phyloP scores from a whole-genome alignment of 768 basidiomycete species.

The Kwoniella europaea region DNA sequence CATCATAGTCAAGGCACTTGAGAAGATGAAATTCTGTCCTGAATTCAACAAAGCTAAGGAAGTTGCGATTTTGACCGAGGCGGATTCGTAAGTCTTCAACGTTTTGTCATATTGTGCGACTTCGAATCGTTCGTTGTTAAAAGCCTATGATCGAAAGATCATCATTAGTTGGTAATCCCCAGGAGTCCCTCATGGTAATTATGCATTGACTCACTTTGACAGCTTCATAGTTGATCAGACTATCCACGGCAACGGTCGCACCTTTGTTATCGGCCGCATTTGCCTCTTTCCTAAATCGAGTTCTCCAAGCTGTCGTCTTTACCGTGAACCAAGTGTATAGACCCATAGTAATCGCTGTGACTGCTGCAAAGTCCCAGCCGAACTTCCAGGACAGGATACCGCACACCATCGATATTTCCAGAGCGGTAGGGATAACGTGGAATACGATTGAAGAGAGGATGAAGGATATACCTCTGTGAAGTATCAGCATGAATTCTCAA shows the following conservation, averaged over 20 bases:
- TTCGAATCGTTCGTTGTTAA: conserved; percentile 95
- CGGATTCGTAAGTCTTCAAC: conserved; percentile 81
- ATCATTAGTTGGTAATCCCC: background rate
- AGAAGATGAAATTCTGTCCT: conserved; percentile 96
- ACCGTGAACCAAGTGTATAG: conserved; percentile 98
- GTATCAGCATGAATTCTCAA: background rate
- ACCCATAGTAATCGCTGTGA: conserved; percentile 80
- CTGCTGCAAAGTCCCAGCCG: conserved; percentile 94
- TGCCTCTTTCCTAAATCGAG: conserved; percentile 88
- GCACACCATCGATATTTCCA: conserved; percentile 96
- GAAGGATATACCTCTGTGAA: conserved; percentile 87
- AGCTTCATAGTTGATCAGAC: conserved; percentile 96
- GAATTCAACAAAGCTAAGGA: conserved; percentile 92
- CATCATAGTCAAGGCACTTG: conserved; percentile 84
- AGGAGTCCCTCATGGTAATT: background rate
- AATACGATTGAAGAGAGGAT: conserved; percentile 90
- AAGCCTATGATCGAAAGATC: conserved; percentile 66
- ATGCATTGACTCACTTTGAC: conserved; percentile 73
- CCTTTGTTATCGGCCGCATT: conserved; percentile 97
- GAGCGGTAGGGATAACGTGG: conserved; percentile 90
- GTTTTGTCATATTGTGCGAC: conserved; percentile 89
- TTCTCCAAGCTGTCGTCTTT: conserved; percentile 96
- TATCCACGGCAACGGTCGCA: conserved; percentile 90
- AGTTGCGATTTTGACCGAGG: conserved; percentile 92
- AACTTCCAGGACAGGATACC: conserved; percentile 99